These are phyloP conservation scores for Penicillium fimorum DNA, from an alignment of 495 filamentous ascomycete genomes.

Conservation along the genomic window DNA sequence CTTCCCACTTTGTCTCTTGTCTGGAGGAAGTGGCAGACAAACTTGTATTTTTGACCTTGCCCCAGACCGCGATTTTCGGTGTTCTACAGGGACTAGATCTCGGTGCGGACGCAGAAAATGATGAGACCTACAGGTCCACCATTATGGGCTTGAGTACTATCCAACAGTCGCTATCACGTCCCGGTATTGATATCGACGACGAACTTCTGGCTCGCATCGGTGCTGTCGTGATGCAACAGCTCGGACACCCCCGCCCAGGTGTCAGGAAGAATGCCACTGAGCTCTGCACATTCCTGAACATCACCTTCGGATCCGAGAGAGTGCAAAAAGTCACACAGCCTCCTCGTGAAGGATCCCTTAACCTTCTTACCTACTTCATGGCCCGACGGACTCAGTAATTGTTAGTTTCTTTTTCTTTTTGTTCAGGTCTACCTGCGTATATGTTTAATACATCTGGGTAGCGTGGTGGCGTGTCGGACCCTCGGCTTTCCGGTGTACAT, in stretches of 20 bases:
- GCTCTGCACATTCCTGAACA: slow-evolving; percentile 72
- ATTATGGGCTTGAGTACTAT: slow-evolving; percentile 51
- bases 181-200: slow-evolving; percentile 27
- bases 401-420: not conserved
- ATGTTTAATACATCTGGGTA: slow-evolving; percentile 2
- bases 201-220: slow-evolving; percentile 44
- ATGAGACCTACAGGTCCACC: slow-evolving; percentile 34
- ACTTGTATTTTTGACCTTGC: slow-evolving; percentile 48
- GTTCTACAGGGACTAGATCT: slow-evolving; percentile 32
- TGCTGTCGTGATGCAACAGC: slow-evolving; percentile 54
- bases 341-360: slow-evolving; percentile 66
- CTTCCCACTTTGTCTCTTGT: slow-evolving; percentile 56
- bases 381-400: slow-evolving; percentile 48
- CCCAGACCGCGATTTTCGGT: slow-evolving; percentile 46
- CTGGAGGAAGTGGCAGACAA: slow-evolving; percentile 58
- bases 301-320: slow-evolving; percentile 53
- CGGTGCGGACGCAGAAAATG: slow-evolving; percentile 31
- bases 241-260: slow-evolving; percentile 72
- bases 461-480: slow-evolving; percentile 5
- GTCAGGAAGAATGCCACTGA: slow-evolving; percentile 76
- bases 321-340: slow-evolving; percentile 66
- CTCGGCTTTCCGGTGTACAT: slow-evolving; percentile 7
- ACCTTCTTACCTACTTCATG: slow-evolving; percentile 80
- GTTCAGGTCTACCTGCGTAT: not conserved
- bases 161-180: slow-evolving; percentile 18